Percentiles rank a stretch among this genome's conserved stretches.
phyloP scores from a whole-genome alignment of 1,284 basidiomycete genomes.

The Coniophora puteana region DNA sequence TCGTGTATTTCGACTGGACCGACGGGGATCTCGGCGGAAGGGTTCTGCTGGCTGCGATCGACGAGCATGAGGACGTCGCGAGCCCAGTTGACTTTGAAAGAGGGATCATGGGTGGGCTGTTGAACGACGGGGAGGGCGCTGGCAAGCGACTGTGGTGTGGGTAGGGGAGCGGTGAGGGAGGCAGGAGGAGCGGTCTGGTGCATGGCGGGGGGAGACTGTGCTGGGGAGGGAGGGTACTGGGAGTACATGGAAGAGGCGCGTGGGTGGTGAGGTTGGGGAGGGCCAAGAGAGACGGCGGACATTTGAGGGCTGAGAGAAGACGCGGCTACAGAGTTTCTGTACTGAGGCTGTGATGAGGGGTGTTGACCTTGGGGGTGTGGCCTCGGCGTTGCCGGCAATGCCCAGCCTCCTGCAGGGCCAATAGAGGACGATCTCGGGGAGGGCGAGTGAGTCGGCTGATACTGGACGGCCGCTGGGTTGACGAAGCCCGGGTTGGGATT shows the following conservation, averaged over 20 bases:
- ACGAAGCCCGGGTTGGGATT: constrained; percentile 13
- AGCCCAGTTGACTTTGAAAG: constrained; percentile 68
- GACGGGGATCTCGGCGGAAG: constrained; percentile 38
- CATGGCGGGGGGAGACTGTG: constrained; percentile 25
- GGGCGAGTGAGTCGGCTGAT: constrained; percentile 20
- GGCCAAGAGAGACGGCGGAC: constrained; percentile 12
- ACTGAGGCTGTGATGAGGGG: constrained; percentile 14
- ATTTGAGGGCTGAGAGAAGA: constrained; percentile 16
- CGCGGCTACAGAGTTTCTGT: constrained; percentile 16
- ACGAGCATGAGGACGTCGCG: constrained; percentile 79
- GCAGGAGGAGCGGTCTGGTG: constrained; percentile 29
- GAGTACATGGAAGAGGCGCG: constrained; percentile 16
- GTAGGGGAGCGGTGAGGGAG: constrained; percentile 61
- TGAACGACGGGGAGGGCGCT: constrained; percentile 45
- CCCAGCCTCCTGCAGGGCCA: no score
- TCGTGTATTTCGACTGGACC: constrained; percentile 61
- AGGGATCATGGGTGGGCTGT: constrained; percentile 48
- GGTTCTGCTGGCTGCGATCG: constrained; percentile 49
- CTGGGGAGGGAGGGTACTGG: constrained; percentile 21
- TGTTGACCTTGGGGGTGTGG: constrained; percentile 14
- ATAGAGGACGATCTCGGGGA: constrained; percentile 19
- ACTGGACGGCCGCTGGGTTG: constrained; percentile 10
- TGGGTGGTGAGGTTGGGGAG: constrained; percentile 17
- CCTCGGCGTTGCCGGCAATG: no score
- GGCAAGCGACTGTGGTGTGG: constrained; percentile 51